These are phyloP conservation scores for Eutrema yunnanense DNA, from an alignment of 345 rosid species.

Conservation along the genomic window DNA sequence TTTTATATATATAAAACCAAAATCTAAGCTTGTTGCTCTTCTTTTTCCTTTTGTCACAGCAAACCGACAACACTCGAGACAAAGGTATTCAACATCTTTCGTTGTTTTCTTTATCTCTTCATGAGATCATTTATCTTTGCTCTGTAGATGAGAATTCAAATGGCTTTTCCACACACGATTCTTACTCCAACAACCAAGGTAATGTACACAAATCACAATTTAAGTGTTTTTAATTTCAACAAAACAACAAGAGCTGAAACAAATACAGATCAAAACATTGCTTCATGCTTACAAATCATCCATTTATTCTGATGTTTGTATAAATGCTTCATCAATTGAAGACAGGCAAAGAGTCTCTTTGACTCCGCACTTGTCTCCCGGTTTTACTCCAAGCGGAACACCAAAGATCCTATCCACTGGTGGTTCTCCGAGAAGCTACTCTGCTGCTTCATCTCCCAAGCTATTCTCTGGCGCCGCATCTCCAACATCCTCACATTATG, in stretches of 20 bases:
- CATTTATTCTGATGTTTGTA: background rate
- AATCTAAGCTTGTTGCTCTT: background rate
- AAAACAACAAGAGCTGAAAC: background rate
- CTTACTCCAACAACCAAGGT: conserved; percentile 54
- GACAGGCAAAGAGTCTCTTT: conserved; percentile 51
- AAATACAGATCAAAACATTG: background rate
- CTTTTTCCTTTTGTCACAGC: conserved; percentile 31
- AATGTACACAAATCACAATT: background rate
- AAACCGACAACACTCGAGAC: conserved; percentile 45
- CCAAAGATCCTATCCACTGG: conserved; percentile 59
- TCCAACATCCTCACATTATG: conserved; percentile 57
- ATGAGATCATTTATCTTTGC: background rate
- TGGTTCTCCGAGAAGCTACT: conserved; percentile 71
- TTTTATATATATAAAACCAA: background rate
- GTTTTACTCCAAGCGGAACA: conserved; percentile 52
- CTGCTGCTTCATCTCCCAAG: conserved; percentile 63
- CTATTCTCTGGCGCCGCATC: conserved; percentile 59
- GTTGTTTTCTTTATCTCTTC: background rate
- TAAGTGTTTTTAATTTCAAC: background rate
- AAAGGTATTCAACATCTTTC: conserved; percentile 34
- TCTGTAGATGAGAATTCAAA: conserved; percentile 48
- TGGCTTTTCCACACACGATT: conserved; percentile 33
- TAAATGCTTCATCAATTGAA: conserved; percentile 1
- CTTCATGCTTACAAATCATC: background rate
- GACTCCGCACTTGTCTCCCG: conserved; percentile 59